These are phyloP conservation scores for Fusarium vanettenii DNA, from an alignment of 2,329 filamentous ascomycete genomes.

Conservation along the genomic window DNA sequence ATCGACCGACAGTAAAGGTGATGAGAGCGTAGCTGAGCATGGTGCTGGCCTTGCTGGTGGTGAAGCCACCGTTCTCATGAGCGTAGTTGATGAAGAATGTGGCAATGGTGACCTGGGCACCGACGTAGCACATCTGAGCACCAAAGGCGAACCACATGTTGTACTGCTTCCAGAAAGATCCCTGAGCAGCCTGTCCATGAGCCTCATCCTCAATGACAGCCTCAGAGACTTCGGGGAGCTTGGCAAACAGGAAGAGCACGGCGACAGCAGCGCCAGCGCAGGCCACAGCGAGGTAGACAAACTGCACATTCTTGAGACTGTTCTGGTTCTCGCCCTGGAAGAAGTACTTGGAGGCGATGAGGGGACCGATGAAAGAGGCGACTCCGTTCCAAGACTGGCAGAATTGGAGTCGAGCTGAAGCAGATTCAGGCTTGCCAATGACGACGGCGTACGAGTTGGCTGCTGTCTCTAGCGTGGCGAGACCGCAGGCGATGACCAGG, in stretches of 20 bases:
- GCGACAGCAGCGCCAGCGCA: conserved; percentile 74
- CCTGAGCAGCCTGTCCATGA: conserved; percentile 64
- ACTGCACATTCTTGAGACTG: conserved; percentile 76
- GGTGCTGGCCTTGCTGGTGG: conserved; percentile 63
- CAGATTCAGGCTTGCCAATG: conserved; percentile 53
- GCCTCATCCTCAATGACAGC: conserved; percentile 53
- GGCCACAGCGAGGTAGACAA: conserved; percentile 79
- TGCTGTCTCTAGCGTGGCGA: conserved; percentile 80
- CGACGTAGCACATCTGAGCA: conserved; percentile 83
- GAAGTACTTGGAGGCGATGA: conserved; percentile 79
- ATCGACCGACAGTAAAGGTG: conserved; percentile 79
- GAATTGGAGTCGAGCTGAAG: conserved; percentile 56
- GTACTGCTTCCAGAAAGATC: conserved; percentile 77
- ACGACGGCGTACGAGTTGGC: conserved; percentile 76
- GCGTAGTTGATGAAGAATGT: conserved; percentile 80
- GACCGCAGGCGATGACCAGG: conserved; percentile 79
- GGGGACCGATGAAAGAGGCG: conserved; percentile 77
- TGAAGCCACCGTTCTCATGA: conserved; percentile 67
- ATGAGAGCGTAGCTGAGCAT: conserved; percentile 81
- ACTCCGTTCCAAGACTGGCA: conserved; percentile 83
- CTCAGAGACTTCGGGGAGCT: conserved; percentile 77
- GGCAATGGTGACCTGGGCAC: conserved; percentile 75
- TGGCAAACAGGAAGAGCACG: conserved; percentile 72
- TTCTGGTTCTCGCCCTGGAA: conserved; percentile 70
- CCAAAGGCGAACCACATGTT: conserved; percentile 80